Evolutionary conservation across 2,329 filamentous ascomycete species (phyloP), one percentile per base, ranked within the genome.

Genomic region (Venturia effusa): DNA sequence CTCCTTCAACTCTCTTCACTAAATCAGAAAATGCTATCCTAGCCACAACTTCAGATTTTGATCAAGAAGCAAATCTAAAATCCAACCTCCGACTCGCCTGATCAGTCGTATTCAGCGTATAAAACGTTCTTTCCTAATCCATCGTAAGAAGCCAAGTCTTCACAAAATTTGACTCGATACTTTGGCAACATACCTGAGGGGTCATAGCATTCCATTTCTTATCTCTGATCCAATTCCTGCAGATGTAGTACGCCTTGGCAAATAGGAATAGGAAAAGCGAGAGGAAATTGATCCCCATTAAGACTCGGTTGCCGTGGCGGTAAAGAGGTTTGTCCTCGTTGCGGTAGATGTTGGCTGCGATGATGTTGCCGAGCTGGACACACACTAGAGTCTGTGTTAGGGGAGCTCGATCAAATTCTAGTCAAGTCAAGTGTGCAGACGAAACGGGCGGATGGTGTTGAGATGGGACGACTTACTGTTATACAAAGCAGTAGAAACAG

Each of bases 151-250:
- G 27, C 15, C 22, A 3, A 22, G 5, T 11, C 10, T 6, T 13
- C 22, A 3, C 22, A 22, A 27, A 27, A 7, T 8, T 8, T 22
- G n/a, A n/a, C n/a, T n/a, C n/a, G n/a, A n/a, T n/a, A n/a, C n/a
- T n/a, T n/a, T n/a, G n/a, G n/a, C n/a, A n/a, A 63, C 61, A 13
- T 48, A 63, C 61, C 48, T 74, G 71, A 6, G 67, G 64, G 4
- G 62, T 72, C 61, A 82, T 76, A 1, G 77, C 69, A 61, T 69
- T 67, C 75, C 75, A 77, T 37, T 68, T 70, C 64, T 65, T 69
- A n/a, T 72, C 71, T 54, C 71, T 67, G 1, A 65, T 67, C 65
- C 67, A 67, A 57, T 76, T 76, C 51, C 69, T 66, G 54, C 55
- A 66, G 4, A 72, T 64, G 54, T 75, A 76, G 40, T 74, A 76